Conservation (phyloP, 805 yeast species). For the Myxozyma monticola region DNA sequence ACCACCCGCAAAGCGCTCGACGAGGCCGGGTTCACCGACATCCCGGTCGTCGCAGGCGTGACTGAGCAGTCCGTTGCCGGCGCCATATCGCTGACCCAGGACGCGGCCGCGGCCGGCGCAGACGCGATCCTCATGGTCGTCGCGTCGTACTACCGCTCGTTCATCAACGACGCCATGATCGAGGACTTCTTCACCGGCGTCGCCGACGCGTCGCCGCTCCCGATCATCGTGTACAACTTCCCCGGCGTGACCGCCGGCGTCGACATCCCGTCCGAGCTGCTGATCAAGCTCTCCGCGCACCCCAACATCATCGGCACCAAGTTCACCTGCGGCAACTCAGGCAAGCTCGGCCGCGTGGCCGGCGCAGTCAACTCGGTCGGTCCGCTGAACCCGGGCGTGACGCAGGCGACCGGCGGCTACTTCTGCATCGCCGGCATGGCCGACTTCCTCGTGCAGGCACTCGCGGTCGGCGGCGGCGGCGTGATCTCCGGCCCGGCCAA, state of each 20-base stretch:
- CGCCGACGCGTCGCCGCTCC: conserved; percentile 47
- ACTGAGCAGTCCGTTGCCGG: conserved; percentile 50
- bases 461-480: conserved; percentile 50
- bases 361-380: conserved; percentile 33
- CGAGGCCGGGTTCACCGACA: conserved; percentile 42
- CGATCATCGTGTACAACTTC: conserved; percentile 49
- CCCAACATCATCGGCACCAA: conserved; percentile 53
- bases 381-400: conserved; percentile 42
- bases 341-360: conserved; percentile 46
- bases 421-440: conserved; percentile 54
- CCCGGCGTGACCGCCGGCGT: conserved; percentile 51
- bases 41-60: conserved; percentile 52
- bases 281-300: conserved; percentile 43
- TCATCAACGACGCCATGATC: conserved; percentile 48
- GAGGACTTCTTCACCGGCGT: conserved; percentile 47
- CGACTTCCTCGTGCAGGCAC: conserved; percentile 51
- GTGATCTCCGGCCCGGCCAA: conserved; percentile 56
- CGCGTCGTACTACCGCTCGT: conserved; percentile 50
- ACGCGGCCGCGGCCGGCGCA: conserved; percentile 38
- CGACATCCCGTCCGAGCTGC: conserved; percentile 43
- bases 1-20: conserved; percentile 40
- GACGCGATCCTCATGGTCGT: conserved; percentile 42
- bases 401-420: conserved; percentile 42
- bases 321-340: conserved; percentile 45
- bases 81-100: conserved; percentile 41